Percentiles rank a stretch among this genome's conserved stretches.
phyloP scores from a whole-genome alignment of 352 stramenopile species.

The Hyaloperonospora arabidopsidis region DNA sequence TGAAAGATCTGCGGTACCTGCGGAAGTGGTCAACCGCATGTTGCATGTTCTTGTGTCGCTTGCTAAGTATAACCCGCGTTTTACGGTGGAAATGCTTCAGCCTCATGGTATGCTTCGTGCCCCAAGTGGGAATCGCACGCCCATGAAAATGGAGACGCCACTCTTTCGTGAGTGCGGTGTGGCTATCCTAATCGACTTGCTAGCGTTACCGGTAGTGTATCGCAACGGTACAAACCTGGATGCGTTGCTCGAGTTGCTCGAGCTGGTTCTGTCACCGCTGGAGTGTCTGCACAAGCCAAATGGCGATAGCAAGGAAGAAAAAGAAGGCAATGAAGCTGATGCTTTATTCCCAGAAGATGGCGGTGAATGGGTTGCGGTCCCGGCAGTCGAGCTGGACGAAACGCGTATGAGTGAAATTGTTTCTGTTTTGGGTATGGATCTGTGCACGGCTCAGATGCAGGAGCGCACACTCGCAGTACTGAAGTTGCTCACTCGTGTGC shows the following conservation, averaged over 20 bases:
- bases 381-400: conserved; percentile 47
- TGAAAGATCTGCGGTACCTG: conserved; percentile 37
- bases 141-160: conserved; percentile 14
- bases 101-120: conserved; percentile 46
- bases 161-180: conserved; percentile 33
- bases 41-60: conserved; percentile 82
- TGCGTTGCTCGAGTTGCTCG: conserved; percentile 87
- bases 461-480: conserved; percentile 71
- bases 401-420: conserved; percentile 52
- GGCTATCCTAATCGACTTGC: conserved; percentile 82
- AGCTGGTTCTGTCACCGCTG: conserved; percentile 84
- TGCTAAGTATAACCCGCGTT: conserved; percentile 87
- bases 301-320: conserved; percentile 42
- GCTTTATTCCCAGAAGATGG: conserved; percentile 13
- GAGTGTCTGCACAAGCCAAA: conserved; percentile 55
- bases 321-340: conserved; percentile 29
- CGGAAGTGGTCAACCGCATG: conserved; percentile 85
- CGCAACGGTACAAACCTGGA: conserved; percentile 90
- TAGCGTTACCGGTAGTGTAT: conserved; percentile 75
- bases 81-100: conserved; percentile 84
- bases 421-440: conserved; percentile 63
- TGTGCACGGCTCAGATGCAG: conserved; percentile 78
- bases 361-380: conserved; percentile 63
- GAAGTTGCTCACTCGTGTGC: conserved; percentile 66
- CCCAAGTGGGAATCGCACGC: conserved; percentile 6